phyloP scores from a whole-genome alignment of 176 grass and related monocot species.

The Eleusine indica region DNA sequence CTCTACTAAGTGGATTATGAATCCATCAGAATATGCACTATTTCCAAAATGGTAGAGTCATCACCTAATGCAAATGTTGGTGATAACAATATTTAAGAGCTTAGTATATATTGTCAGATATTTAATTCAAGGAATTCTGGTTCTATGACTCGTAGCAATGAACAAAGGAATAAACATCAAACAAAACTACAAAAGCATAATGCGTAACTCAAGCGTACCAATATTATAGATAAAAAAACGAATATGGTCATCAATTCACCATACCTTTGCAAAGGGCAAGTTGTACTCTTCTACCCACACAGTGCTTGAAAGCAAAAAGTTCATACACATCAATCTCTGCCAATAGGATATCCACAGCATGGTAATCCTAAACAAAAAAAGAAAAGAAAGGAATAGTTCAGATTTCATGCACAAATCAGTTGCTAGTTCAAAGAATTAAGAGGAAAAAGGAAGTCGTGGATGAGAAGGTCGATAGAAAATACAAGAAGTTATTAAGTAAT shows the following conservation, averaged over 20 bases:
- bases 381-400: background rate
- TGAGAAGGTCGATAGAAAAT: background rate
- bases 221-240: constrained; percentile 13
- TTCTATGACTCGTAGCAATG: background rate
- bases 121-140: background rate
- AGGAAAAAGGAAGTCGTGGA: background rate
- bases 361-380: constrained; percentile 68
- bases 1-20: background rate
- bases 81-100: background rate
- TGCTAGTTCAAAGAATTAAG: constrained; percentile 1
- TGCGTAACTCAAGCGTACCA: constrained; percentile 2
- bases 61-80: background rate
- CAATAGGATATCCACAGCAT: constrained; percentile 87
- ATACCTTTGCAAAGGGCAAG: constrained; percentile 95
- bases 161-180: constrained; percentile 10
- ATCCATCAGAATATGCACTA: background rate
- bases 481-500: background rate
- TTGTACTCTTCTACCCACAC: constrained; percentile 77
- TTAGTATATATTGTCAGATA: background rate
- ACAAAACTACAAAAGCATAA: background rate
- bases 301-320: constrained; percentile 96
- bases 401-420: constrained; percentile 17
- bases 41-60: background rate
- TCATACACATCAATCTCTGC: constrained; percentile 99
- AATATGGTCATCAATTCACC: constrained; percentile 9